Evolutionary conservation across 106 monocot genomes (phyloP), one percentile per base, ranked within the genome.

Genomic region (Agapanthus africanus): DNA sequence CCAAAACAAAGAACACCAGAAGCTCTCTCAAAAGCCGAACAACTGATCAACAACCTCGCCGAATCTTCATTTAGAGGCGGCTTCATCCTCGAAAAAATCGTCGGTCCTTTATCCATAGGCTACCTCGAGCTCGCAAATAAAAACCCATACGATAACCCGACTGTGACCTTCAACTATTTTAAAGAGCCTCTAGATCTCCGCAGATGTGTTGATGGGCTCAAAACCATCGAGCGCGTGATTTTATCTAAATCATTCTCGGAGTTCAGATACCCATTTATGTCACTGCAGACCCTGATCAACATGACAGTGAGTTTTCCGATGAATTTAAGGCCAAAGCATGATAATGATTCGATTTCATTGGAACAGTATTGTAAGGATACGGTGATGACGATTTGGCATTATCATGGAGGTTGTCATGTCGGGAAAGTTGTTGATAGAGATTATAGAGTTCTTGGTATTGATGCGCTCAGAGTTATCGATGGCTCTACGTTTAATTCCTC

Each of bases 331-430:
- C 80, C 82, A 21, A 82, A 52, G 72, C 87, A 94, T 54, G 78
- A 54, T 23, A 85, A 94, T 60, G 90, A 80, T 47, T 84, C 94
- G 4, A 73, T 4, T 31, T 87, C 90, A 8, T 32, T 80, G 66
- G 88, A 84, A 51, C 84, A 84, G 77, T 88, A 63, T 68, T 88
- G 88, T 50, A 84, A 60, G 62, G 94, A 90, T 54, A 91, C 94
- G 0, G 94, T 95, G 54, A 83, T 88, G 85, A 95, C 94, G 3
- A 95, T 95, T 6, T 95, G 94, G 94, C 94, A 95, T 57, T 95
- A 88, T 54, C 95, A 95, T 14, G 95, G 95, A 4, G 95, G 95
- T 0, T 91, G 91, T 59, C 83, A 88, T 19, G 83, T 86, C 6
- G 91, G 81, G 3, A 16, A 37, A 21, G 95, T 95, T 4, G 85